phyloP scores from a whole-genome alignment of 2,329 filamentous ascomycete species.

The Penicillium palitans region DNA sequence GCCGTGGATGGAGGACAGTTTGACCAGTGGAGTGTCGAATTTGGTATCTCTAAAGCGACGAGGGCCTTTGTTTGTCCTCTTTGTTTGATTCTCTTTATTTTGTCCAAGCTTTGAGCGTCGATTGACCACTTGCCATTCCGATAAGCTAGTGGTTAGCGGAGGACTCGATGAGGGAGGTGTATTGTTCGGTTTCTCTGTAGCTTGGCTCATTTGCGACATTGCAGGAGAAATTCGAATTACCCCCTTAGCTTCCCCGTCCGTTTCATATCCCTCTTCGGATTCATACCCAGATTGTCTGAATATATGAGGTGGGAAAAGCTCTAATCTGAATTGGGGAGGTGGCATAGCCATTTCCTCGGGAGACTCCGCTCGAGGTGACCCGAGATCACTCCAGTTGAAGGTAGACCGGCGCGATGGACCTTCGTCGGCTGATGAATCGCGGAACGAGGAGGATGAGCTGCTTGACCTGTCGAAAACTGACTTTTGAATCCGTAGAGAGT shows the following conservation, averaged over 20 bases:
- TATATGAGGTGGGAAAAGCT: constrained; percentile 37
- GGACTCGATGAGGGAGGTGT: constrained; percentile 27
- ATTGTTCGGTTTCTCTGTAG: constrained; percentile 30
- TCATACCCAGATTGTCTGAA: constrained; percentile 28
- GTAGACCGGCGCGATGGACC: constrained; percentile 37
- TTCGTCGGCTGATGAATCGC: constrained; percentile 43
- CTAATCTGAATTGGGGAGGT: constrained; percentile 30
- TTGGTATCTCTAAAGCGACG: constrained; percentile 22
- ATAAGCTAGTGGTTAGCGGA: constrained; percentile 24
- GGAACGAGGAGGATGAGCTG: constrained; percentile 47
- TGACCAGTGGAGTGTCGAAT: constrained; percentile 27
- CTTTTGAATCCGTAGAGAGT: constrained; percentile 37
- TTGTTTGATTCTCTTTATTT: constrained; percentile 11
- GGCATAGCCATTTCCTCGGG: constrained; percentile 32
- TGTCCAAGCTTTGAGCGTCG: constrained; percentile 18
- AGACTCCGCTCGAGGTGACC: constrained; percentile 35
- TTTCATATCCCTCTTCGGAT: constrained; percentile 37
- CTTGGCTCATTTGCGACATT: constrained; percentile 34
- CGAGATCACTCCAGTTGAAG: constrained; percentile 34
- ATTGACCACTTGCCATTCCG: constrained; percentile 38
- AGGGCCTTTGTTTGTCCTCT: constrained; percentile 17
- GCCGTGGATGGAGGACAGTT: constrained; percentile 30
- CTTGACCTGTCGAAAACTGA: constrained; percentile 51
- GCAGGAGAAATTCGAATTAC: constrained; percentile 29
- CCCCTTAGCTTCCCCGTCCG: constrained; percentile 34